Percentiles rank a stretch among this genome's conserved stretches.
phyloP scores from a whole-genome alignment of 495 filamentous ascomycete genomes.

The Hypoxylon trugodes region DNA sequence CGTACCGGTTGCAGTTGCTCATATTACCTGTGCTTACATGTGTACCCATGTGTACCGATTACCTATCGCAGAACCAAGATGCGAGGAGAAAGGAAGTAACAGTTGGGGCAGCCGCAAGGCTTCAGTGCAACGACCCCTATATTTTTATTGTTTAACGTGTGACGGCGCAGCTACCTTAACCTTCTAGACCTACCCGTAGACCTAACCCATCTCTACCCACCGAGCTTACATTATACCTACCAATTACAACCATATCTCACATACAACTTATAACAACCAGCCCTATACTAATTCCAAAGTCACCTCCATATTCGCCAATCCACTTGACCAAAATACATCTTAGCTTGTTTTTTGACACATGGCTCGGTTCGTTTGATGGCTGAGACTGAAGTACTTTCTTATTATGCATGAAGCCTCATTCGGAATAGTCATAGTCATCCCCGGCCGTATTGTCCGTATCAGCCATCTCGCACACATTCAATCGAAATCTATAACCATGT shows the following conservation, averaged over 20 bases:
- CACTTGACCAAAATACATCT: neutral
- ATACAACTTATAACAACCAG: slow-evolving; percentile 1
- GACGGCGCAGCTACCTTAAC: too few species aligned
- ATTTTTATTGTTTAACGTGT: too few species aligned
- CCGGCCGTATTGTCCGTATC: slow-evolving; percentile 7
- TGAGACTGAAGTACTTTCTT: neutral
- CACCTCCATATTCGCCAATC: neutral
- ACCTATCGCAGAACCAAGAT: slow-evolving; percentile 13
- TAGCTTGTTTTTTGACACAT: neutral
- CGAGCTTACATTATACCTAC: too few species aligned
- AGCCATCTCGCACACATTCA: too few species aligned
- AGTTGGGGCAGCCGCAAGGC: slow-evolving; percentile 27
- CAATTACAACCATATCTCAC: neutral
- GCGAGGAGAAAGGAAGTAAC: neutral
- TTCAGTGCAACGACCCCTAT: slow-evolving; percentile 33
- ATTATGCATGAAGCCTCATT: slow-evolving; percentile 19
- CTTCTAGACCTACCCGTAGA: too few species aligned
- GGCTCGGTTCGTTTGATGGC: neutral
- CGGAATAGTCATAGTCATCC: slow-evolving; percentile 9
- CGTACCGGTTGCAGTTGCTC: slow-evolving; percentile 29
- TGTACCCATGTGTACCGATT: too few species aligned
- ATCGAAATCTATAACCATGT: too few species aligned
- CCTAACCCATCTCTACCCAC: too few species aligned
- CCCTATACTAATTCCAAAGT: slow-evolving; percentile 22
- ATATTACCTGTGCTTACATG: neutral